These are phyloP conservation scores for Gonium pectorale DNA, from an alignment of 139 green algal genomes.

Conservation along the genomic window DNA sequence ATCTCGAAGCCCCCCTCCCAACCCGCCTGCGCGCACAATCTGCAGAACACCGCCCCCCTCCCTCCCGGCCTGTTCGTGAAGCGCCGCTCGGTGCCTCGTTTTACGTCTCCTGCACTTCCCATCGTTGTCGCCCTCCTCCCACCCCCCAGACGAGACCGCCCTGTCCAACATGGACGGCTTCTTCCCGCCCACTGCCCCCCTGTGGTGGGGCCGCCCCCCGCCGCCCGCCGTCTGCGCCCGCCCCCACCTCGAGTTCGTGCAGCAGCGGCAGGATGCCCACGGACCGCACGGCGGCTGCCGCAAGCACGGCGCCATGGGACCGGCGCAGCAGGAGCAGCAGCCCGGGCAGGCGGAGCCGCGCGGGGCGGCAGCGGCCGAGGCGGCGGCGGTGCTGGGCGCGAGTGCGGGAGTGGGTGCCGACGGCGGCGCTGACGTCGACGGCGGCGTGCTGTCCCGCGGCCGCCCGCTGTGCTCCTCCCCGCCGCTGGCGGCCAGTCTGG, in stretches of 20 bases:
- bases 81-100: too few relatives aligned
- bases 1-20: too few relatives aligned
- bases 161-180: constrained; percentile 51
- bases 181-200: not conserved
- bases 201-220: not conserved
- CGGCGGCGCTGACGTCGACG: too few relatives aligned
- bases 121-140: too few relatives aligned
- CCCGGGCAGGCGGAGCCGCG: not conserved
- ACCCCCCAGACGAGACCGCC: constrained; percentile 46
- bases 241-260: not conserved
- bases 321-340: not conserved
- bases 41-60: too few relatives aligned
- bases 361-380: not conserved
- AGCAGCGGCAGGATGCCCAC: too few relatives aligned
- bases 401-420: not conserved
- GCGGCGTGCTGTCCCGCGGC: too few relatives aligned
- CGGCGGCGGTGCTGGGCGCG: not conserved
- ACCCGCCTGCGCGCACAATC: too few relatives aligned
- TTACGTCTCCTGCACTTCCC: too few relatives aligned
- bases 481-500: constrained; percentile 2
- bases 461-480: constrained; percentile 24
- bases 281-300: too few relatives aligned
- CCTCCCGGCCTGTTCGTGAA: too few relatives aligned
- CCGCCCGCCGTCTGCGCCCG: not conserved
- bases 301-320: not conserved